Percentiles rank a stretch among this genome's conserved stretches.
These are phyloP conservation scores for Yamadazyma diospyri DNA, from an alignment of 1,139 yeast species.

Conservation along the genomic window DNA sequence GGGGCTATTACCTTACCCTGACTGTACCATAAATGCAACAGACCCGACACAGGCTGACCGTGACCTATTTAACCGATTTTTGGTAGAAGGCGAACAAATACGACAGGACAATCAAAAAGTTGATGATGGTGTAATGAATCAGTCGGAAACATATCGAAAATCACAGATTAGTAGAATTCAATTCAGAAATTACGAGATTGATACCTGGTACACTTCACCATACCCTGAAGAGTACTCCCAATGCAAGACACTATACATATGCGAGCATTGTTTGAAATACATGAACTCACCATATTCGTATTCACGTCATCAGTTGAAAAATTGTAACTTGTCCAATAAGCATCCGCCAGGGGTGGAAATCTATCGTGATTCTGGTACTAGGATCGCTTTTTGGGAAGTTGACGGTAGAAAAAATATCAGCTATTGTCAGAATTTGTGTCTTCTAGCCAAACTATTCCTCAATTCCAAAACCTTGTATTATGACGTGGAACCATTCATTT, in stretches of 20 bases:
- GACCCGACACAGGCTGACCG: slow-evolving; percentile 55
- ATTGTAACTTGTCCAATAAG: slow-evolving; percentile 47
- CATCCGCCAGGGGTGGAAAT: slow-evolving; percentile 93
- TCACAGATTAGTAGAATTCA: slow-evolving; percentile 52
- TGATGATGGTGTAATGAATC: neutral
- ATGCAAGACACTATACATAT: slow-evolving; percentile 61
- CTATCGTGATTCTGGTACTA: slow-evolving; percentile 55
- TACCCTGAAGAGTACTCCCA: slow-evolving; percentile 84
- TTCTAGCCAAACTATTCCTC: slow-evolving; percentile 81
- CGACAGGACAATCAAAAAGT: slow-evolving; percentile 10
- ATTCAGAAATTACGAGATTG: slow-evolving; percentile 69
- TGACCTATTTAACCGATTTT: slow-evolving; percentile 38
- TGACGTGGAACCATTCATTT: slow-evolving; percentile 93
- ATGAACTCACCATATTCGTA: slow-evolving; percentile 68
- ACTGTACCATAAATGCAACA: slow-evolving; percentile 59
- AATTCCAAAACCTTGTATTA: slow-evolving; percentile 90
- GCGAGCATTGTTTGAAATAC: slow-evolving; percentile 84
- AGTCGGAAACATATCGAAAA: slow-evolving; percentile 12
- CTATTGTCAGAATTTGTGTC: slow-evolving; percentile 87
- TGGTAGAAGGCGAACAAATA: slow-evolving; percentile 23
- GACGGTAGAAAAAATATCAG: slow-evolving; percentile 82
- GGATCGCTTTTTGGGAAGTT: slow-evolving; percentile 78
- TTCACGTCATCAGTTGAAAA: slow-evolving; percentile 69
- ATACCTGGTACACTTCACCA: slow-evolving; percentile 92
- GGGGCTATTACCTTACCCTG: slow-evolving; percentile 58